A percentile compares a stretch with the other conserved stretches of the same genome.
Conservation (phyloP, 2,329 filamentous ascomycete genomes). For the Nigrograna mackinnonii region DNA sequence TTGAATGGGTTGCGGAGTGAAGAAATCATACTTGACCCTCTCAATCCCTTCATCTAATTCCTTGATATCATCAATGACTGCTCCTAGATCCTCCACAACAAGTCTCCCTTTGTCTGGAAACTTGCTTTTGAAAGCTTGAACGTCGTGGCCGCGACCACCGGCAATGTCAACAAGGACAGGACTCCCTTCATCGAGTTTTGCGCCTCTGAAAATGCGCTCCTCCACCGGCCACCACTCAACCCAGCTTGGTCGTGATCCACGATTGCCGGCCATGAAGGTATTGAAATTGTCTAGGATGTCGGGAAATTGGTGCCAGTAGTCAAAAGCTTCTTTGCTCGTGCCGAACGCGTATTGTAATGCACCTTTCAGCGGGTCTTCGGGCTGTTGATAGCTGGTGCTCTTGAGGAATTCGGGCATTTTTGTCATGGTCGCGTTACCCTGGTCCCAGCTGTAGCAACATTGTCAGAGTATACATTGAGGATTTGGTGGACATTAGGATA, state of each 20-base stretch:
- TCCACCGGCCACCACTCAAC: slow-evolving; percentile 9
- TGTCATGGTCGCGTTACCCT: slow-evolving; percentile 1
- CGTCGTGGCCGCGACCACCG: slow-evolving; percentile 12
- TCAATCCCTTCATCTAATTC: slow-evolving; percentile 14
- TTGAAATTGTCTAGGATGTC: slow-evolving; percentile 9
- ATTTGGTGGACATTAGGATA: too few relatives aligned
- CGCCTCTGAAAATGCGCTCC: slow-evolving; percentile 1
- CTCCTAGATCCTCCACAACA: slow-evolving; percentile 26
- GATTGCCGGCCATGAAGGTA: slow-evolving; percentile 11
- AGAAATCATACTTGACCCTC: slow-evolving; percentile 21
- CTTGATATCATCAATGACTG: slow-evolving; percentile 18
- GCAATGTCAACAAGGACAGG: slow-evolving; percentile 15
- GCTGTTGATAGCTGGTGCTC: slow-evolving; percentile 9
- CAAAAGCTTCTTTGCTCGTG: slow-evolving; percentile 9
- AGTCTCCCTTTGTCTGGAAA: slow-evolving; percentile 12
- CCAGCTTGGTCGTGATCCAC: slow-evolving; percentile 7
- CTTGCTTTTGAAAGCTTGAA: slow-evolving; percentile 4
- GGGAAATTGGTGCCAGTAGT: slow-evolving; percentile 6
- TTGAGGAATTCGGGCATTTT: slow-evolving; percentile 11
- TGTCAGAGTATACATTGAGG: not conserved
- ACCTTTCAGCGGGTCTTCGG: slow-evolving; percentile 8
- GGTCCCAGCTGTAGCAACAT: slow-evolving; percentile 2
- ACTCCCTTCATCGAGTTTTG: slow-evolving; percentile 2
- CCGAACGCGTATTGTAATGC: slow-evolving; percentile 13
- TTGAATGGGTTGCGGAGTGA: slow-evolving; percentile 19